Evolutionary conservation across 768 basidiomycete genomes (phyloP), one percentile per base, ranked within the genome.

Genomic region (Russula griseocarnosa): DNA sequence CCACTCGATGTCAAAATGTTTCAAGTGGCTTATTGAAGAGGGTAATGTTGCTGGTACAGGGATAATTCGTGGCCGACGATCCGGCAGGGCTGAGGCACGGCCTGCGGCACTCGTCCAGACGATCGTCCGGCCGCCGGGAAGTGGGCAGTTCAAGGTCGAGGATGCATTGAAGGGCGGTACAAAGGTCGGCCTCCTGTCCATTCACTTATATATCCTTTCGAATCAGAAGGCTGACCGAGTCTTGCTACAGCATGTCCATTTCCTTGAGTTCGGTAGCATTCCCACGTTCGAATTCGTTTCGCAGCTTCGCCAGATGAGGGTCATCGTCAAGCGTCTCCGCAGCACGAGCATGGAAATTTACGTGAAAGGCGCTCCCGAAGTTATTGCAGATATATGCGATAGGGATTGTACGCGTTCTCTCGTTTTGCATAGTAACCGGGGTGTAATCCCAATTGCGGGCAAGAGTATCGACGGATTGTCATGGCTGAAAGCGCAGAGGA

Each of bases 1-100:
- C 97, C 97, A 1, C 75, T 99, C 44, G 97, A 99, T 72, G 86
- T 89, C 62, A 95, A 96, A 76, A 99, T 99, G 97, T 99, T 98
- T 73, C 88, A 85, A 84, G 57, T 99, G 97, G 97, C 91, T 88
- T 0, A 77, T 99, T 56, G 96, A 99, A 71, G 97, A 98, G 77
- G 96, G 96, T 1, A 79, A 84, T 28, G 71, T 86, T 14, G 82
- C 85, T 28, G 86, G 88, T 40, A 87, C 85, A 10, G 84, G 84
- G 11, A 83, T 84, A 30, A 87, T 91, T 70, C 90, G 86, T 73
- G 82, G 78, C 20, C 86, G 80, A 55, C 76, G 84, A 22, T 70
- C 82, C 5, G 80, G 82, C 22, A 78, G 81, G 44, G 85, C 91
- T 57, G 76, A 62, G 52, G 66, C 58, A 50, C 49, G 86, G 30